Percentiles rank a stretch among this genome's conserved stretches.
Conservation (phyloP, 2,329 filamentous ascomycete species). For the Aureobasidium leucospermi region DNA sequence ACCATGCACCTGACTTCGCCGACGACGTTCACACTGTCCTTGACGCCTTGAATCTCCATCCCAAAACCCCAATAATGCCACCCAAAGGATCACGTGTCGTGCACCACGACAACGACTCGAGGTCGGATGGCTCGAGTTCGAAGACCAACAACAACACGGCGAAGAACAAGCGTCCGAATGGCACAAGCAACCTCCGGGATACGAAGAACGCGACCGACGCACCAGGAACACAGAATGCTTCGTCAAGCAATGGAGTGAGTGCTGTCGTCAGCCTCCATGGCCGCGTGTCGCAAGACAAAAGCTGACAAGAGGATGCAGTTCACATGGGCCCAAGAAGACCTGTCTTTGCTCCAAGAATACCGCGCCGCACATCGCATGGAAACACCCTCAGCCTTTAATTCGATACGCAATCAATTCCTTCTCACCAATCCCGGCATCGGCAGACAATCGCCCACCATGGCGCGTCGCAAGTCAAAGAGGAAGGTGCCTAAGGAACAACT, state of each 20-base stretch:
- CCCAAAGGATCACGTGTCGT: constrained; percentile 13
- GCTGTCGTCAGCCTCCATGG: neutral
- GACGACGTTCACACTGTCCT: neutral
- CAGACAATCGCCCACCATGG: constrained; percentile 68
- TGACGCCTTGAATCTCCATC: neutral
- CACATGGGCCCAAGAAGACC: constrained; percentile 12
- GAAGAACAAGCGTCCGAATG: constrained; percentile 11
- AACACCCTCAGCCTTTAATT: constrained; percentile 61
- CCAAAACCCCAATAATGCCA: neutral
- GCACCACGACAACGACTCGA: constrained; percentile 13
- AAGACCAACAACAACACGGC: constrained; percentile 5
- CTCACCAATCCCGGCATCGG: constrained; percentile 54
- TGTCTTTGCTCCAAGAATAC: constrained; percentile 60
- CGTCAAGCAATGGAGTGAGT: constrained; percentile 12
- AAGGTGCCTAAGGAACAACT: constrained; percentile 67
- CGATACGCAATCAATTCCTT: constrained; percentile 42
- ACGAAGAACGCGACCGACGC: neutral
- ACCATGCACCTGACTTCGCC: constrained; percentile 5
- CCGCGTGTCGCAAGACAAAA: neutral
- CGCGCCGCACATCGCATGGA: constrained; percentile 65
- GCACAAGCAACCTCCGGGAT: constrained; percentile 8
- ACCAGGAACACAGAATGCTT: neutral
- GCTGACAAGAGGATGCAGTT: constrained; percentile 4
- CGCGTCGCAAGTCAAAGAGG: constrained; percentile 54
- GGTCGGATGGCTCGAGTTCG: constrained; percentile 12